Conservation (phyloP, 2,329 filamentous ascomycete species). For the Epichloe uncinata region DNA sequence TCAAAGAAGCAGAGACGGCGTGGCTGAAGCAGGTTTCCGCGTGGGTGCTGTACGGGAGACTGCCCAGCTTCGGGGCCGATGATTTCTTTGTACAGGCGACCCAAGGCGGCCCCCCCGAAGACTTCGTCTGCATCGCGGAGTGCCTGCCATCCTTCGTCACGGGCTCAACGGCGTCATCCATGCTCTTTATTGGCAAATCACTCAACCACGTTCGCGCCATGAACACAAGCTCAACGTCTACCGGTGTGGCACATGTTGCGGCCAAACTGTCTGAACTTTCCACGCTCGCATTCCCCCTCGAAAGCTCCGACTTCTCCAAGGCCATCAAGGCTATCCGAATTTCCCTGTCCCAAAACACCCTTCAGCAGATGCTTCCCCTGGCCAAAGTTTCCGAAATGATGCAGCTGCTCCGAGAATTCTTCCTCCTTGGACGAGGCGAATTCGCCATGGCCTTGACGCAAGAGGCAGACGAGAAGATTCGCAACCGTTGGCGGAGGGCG, state of each 20-base stretch:
- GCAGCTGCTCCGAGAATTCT: conserved; percentile 69
- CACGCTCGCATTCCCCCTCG: conserved; percentile 59
- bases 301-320: conserved; percentile 53
- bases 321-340: conserved; percentile 65
- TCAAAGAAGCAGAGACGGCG: conserved; percentile 69
- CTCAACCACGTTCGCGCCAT: conserved; percentile 66
- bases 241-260: conserved; percentile 48
- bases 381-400: conserved; percentile 65
- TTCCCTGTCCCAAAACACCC: conserved; percentile 68
- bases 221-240: conserved; percentile 29
- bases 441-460: conserved; percentile 79
- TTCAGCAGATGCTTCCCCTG: conserved; percentile 65
- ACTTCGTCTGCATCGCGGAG: conserved; percentile 43
- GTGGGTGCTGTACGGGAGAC: conserved; percentile 79
- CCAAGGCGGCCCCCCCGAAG: conserved; percentile 28
- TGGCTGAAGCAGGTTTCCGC: conserved; percentile 86
- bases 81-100: conserved; percentile 72
- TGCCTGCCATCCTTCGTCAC: conserved; percentile 73
- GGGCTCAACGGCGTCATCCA: conserved; percentile 59
- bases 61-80: conserved; percentile 62
- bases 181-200: conserved; percentile 83
- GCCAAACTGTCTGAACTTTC: conserved; percentile 58
- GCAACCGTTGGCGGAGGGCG: conserved; percentile 56
- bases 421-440: conserved; percentile 76
- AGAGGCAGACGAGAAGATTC: conserved; percentile 69